Percentiles rank a stretch among this genome's conserved stretches.
These are phyloP conservation scores for Ciborinia camelliae DNA, from an alignment of 2,329 filamentous ascomycete genomes.

Conservation along the genomic window DNA sequence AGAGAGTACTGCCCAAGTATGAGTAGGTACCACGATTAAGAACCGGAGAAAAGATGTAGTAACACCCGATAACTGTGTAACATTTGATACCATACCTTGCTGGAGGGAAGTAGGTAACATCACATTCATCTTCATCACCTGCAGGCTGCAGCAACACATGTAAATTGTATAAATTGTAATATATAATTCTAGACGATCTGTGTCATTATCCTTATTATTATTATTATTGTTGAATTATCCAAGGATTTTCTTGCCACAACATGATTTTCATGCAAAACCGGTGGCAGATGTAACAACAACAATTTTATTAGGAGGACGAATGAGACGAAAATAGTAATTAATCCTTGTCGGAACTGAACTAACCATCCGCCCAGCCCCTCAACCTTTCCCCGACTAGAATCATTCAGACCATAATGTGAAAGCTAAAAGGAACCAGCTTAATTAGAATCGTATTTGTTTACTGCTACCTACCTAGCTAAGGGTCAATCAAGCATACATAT, in stretches of 20 bases:
- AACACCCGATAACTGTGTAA: no score
- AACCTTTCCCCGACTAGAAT: conserved; percentile 1
- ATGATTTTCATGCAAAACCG: conserved; percentile 9
- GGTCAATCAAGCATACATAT: neutral
- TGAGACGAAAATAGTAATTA: neutral
- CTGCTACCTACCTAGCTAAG: neutral
- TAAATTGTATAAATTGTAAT: no score
- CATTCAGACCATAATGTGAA: neutral
- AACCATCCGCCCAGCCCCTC: conserved; percentile 4
- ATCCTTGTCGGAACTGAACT: neutral
- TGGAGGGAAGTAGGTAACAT: no score
- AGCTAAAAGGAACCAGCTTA: neutral
- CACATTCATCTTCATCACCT: no score
- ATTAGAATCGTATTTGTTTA: neutral
- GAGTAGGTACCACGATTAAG: conserved; percentile 2
- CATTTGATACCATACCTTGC: no score
- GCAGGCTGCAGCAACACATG: no score
- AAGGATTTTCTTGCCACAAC: conserved; percentile 11
- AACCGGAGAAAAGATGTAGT: neutral
- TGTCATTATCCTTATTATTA: no score
- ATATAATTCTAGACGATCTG: neutral
- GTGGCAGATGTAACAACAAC: conserved; percentile 11
- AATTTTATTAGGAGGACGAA: neutral
- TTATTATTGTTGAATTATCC: conserved; percentile 1
- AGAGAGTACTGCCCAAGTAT: no score